These are phyloP conservation scores for Epichloe festucae DNA, from an alignment of 2,329 filamentous ascomycete species.

Conservation along the genomic window DNA sequence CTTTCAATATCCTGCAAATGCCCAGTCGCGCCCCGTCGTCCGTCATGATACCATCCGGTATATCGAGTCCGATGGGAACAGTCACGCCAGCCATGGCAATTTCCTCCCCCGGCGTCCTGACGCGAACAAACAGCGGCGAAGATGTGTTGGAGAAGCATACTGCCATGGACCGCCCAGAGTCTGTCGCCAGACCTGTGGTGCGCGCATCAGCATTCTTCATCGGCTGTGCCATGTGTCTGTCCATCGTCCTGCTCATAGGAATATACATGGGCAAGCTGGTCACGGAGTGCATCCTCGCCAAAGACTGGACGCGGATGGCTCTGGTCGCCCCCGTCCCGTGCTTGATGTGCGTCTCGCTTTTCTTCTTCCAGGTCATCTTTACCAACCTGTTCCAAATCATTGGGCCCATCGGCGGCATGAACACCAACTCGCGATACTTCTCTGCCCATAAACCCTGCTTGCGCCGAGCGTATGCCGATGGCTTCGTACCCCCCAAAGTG, in stretches of 20 bases:
- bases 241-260: conserved; percentile 25
- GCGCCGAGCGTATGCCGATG: conserved; percentile 18
- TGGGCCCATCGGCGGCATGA: conserved; percentile 32
- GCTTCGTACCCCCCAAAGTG: conserved; percentile 24
- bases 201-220: conserved; percentile 25
- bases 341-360: conserved; percentile 19
- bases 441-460: conserved; percentile 25
- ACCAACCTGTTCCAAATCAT: conserved; percentile 30
- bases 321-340: conserved; percentile 23
- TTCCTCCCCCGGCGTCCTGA: conserved; percentile 1
- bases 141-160: conserved; percentile 15
- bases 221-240: conserved; percentile 23
- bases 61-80: conserved; percentile 8
- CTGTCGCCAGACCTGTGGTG: conserved; percentile 26
- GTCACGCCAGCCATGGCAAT: conserved; percentile 12
- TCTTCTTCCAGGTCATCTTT: conserved; percentile 33
- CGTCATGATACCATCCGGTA: conserved; percentile 6
- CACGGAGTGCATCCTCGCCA: conserved; percentile 25
- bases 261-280: conserved; percentile 24
- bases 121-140: conserved; percentile 9
- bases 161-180: conserved; percentile 19
- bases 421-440: conserved; percentile 31
- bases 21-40: conserved; percentile 10
- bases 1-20: conserved; percentile 9
- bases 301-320: conserved; percentile 24